Conservation (phyloP, 225 moss, liverwort and hornwort genomes). For the Lunularia cruciata region DNA sequence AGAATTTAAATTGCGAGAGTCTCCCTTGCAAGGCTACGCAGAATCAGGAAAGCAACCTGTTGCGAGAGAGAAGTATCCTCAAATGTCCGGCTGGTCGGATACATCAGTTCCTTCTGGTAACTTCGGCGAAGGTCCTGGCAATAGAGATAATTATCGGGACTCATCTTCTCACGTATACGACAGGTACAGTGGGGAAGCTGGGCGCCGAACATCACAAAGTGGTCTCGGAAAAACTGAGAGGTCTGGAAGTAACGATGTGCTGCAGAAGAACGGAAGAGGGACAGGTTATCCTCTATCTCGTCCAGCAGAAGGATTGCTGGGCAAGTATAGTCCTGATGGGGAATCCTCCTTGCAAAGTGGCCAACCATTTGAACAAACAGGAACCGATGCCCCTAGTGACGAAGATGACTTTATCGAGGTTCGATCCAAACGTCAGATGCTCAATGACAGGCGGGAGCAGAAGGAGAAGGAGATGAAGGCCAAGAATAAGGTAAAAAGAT, state of each 20-base stretch:
- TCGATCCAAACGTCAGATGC: constrained; percentile 96
- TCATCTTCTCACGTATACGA: constrained; percentile 57
- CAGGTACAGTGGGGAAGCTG: constrained; percentile 55
- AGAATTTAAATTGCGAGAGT: constrained; percentile 71
- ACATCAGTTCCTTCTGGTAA: constrained; percentile 35
- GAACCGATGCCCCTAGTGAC: constrained; percentile 58
- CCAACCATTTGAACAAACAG: constrained; percentile 52
- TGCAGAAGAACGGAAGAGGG: constrained; percentile 46
- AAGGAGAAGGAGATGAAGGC: constrained; percentile 95
- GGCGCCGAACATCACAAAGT: constrained; percentile 46
- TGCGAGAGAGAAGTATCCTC: constrained; percentile 35
- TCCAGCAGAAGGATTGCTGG: constrained; percentile 67
- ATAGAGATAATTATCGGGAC: constrained; percentile 54
- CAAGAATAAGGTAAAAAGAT: constrained; percentile 63
- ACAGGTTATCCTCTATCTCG: constrained; percentile 37
- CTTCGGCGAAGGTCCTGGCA: constrained; percentile 36
- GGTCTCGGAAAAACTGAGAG: constrained; percentile 53
- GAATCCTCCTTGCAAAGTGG: constrained; percentile 42
- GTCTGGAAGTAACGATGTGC: constrained; percentile 42
- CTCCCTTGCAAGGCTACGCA: constrained; percentile 26
- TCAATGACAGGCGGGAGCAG: constrained; percentile 89
- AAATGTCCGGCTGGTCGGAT: constrained; percentile 35
- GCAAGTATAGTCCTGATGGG: constrained; percentile 71
- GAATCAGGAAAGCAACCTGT: constrained; percentile 26
- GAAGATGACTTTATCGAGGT: constrained; percentile 98